Evolutionary conservation across 1,284 basidiomycete species (phyloP), one percentile per base, ranked within the genome.

Genomic region (Coriolopsis trogii): DNA sequence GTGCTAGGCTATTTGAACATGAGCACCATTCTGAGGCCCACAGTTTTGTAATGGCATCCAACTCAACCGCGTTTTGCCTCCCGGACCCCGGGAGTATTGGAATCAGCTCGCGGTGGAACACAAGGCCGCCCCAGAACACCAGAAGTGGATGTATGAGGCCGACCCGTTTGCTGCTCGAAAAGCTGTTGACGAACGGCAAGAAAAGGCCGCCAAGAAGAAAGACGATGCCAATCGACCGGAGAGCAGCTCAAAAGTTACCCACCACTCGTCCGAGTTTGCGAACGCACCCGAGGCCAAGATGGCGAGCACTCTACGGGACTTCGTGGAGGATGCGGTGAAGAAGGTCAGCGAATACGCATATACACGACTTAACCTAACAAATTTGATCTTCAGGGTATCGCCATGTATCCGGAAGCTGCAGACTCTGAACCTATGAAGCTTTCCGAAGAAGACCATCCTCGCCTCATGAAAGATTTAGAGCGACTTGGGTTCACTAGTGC

Each of bases 61-160:
- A 53, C 77, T 94, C 24, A 84, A 91, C 56, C 81, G 81, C 46
- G 80, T 88, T 38, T 76, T 95, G n/a, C 93, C 93, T 13, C 82
- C 89, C 5, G 85, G 85, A 5, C 89, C 91, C 41, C 76, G 87
- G 52, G 88, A 93, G 10, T 95, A 95, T 67, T 95, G 93, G 93
- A 79, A 83, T 41, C 78, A 84, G 59, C 73, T 95, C 6, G 84
- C 84, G 15, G 73, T 73, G 3, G 89, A 91, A 63, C 89, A 91
- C 59, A 87, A 86, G 56, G 72, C 72, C 18, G 76, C 78, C 1
- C 82, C 85, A 1, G 78, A 84, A 1, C 89, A 93, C 68, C 79
- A 84, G 65, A 81, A 79, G 44, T 95, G 93, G 93, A 87, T 92
- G 80, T 95, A 89, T 67, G 78, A 81, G n/a, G 73, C 82, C 6